Conservation (phyloP, 805 yeast species). For the Yarrowia keelungensis region DNA sequence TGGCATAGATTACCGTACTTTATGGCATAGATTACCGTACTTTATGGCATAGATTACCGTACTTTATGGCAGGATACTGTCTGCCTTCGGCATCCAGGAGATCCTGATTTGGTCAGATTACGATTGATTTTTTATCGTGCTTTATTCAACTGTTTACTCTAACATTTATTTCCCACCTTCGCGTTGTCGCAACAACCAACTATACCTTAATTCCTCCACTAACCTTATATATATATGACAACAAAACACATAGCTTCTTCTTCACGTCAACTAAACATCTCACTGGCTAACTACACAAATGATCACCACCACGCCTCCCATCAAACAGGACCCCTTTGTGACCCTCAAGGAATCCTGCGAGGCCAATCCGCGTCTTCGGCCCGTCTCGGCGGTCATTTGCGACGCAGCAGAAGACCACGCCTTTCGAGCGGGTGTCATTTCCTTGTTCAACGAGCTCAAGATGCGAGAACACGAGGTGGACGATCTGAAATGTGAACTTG, state of each 20-base stretch:
- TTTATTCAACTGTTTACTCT: no score
- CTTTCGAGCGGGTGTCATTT: constrained; percentile 1
- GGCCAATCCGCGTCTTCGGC: constrained; percentile 25
- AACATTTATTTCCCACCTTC: no score
- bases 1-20: no score
- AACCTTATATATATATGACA: neutral
- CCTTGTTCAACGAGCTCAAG: constrained; percentile 26
- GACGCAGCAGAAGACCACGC: constrained; percentile 20
- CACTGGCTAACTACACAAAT: neutral
- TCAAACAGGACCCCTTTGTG: constrained; percentile 11
- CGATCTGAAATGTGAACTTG: neutral
- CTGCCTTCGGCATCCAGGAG: no score
- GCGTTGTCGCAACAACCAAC: neutral
- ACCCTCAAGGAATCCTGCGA: constrained; percentile 21
- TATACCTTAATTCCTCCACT: neutral
- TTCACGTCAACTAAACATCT: neutral
- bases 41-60: no score
- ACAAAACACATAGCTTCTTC: neutral
- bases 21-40: no score
- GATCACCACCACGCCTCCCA: constrained; percentile 22
- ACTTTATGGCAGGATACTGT: no score
- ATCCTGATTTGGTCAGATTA: no score
- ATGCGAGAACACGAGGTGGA: constrained; percentile 16
- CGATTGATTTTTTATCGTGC: no score
- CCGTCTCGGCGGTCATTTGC: constrained; percentile 6